Evolutionary conservation across 2,329 filamentous ascomycete genomes (phyloP), one percentile per base, ranked within the genome.

Genomic region (Aspergillus luchuensis): DNA sequence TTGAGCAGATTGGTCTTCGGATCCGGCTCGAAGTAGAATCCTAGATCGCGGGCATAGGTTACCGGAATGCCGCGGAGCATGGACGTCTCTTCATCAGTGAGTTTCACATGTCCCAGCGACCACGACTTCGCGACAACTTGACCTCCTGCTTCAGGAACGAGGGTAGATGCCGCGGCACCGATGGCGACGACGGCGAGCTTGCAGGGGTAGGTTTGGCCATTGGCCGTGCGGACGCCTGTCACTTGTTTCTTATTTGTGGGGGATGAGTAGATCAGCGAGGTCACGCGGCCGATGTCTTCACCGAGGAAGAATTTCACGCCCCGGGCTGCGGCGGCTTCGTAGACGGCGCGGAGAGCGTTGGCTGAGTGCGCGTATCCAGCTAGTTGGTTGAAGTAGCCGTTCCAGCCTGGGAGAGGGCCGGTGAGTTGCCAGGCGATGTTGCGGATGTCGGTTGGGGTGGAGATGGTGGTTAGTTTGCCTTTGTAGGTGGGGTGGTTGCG

Each of bases 11-110:
- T 80, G 0, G 85, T 87, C 62, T 80, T 78, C 0, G 79, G 82
- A 63, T 89, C 86, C 0, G 87, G 86, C 70, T 89, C 87, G 59
- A 89, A 89, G 73, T 87, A 85, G 76, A 89, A 89, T 0, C 86
- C 86, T 0, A 88, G 74, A 62, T 89, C 86, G 2, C 86, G 81
- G 1, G 83, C 82, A 56, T 87, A 86, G 0, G 83, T 86, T 0
- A 87, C 84, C 0, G 87, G 86, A 10, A 89, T 85, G 2, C 84
- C 83, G 2, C 82, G 80, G 1, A 89, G 79, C 5, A 73, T 74
- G 2, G 80, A 78, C 0, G 82, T 80, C 69, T 89, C 86, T 0
- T 80, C 79, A 5, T 82, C 78, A 0, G 80, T 85, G 1, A 89
- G 78, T 51, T 83, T 81, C 2, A 88, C 76, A 66, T 89, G 86